These are phyloP conservation scores for Volvox africanus DNA, from an alignment of 139 green algal species.

Conservation along the genomic window DNA sequence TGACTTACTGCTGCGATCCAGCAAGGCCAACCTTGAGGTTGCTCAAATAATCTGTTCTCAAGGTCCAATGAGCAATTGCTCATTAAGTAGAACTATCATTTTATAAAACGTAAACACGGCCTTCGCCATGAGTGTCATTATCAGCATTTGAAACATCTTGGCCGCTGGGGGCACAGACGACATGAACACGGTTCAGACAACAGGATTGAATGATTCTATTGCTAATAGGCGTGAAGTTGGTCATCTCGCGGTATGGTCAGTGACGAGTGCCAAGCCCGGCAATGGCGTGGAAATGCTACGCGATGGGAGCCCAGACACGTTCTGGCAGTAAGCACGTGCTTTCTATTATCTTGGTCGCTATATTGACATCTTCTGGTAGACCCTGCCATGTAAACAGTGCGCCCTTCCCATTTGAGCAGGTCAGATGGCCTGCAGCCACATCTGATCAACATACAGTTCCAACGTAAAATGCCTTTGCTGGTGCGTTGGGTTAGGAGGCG, in stretches of 20 bases:
- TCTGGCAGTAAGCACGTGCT: conserved; percentile 88
- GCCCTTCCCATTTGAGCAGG: conserved; percentile 31
- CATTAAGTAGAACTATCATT: too few species aligned
- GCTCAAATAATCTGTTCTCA: too few species aligned
- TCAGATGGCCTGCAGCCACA: conserved; percentile 93
- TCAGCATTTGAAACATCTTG: too few species aligned
- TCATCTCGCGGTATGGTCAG: conserved; percentile 89
- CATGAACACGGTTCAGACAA: neutral
- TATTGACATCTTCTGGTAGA: neutral
- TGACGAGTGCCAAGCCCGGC: conserved; percentile 95
- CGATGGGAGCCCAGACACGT: conserved; percentile 92
- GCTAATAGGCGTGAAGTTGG: conserved; percentile 79
- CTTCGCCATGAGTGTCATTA: too few species aligned
- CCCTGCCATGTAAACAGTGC: neutral
- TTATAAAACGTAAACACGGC: too few species aligned
- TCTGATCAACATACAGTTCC: conserved; percentile 94
- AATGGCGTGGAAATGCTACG: conserved; percentile 96
- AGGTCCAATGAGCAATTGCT: too few species aligned
- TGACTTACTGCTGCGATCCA: too few species aligned
- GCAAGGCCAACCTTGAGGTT: too few species aligned
- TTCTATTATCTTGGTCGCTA: too few species aligned
- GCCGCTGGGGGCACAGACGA: neutral
- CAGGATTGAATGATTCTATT: neutral
- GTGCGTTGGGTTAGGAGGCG: conserved; percentile 38
- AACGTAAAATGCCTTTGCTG: conserved; percentile 79